Evolutionary conservation across 1,284 basidiomycete species (phyloP).

Genomic region (Austroboletus novae-zelandiae): DNA sequence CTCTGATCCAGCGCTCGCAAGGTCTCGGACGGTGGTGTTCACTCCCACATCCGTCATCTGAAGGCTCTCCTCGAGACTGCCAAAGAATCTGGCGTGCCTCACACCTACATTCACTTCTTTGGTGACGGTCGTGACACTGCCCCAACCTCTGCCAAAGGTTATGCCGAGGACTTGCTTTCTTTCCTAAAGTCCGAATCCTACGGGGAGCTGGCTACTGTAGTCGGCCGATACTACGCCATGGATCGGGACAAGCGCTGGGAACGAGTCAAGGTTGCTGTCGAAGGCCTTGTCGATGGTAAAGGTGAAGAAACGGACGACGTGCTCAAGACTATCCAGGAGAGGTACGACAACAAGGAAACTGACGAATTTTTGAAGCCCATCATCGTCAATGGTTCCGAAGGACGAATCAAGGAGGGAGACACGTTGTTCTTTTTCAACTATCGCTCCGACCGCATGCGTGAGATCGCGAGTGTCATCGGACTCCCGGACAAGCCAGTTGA

Average conservation of each 20-base stretch:
- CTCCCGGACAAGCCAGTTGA: conserved; percentile 75
- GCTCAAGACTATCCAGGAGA: conserved; percentile 66
- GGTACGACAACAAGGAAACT: conserved; percentile 80
- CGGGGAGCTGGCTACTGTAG: conserved; percentile 74
- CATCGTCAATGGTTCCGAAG: conserved; percentile 76
- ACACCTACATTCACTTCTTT: conserved; percentile 88
- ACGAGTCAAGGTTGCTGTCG: conserved; percentile 82
- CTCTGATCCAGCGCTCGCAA: conserved; percentile 25
- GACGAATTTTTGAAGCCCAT: conserved; percentile 95
- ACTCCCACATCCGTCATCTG: conserved; percentile 87
- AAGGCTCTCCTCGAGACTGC: conserved; percentile 86
- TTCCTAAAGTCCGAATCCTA: conserved; percentile 77
- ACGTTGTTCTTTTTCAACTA: conserved; percentile 95
- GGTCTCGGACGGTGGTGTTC: conserved; percentile 93
- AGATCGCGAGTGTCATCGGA: conserved; percentile 79
- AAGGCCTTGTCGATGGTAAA: conserved; percentile 74
- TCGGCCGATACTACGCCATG: conserved; percentile 93
- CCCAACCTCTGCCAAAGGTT: conserved; percentile 70
- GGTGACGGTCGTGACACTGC: conserved; percentile 91
- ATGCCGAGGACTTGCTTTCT: conserved; percentile 72
- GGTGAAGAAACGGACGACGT: conserved; percentile 65
- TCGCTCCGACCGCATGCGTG: conserved; percentile 90
- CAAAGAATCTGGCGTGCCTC: conserved; percentile 77
- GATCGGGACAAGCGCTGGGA: conserved; percentile 96
- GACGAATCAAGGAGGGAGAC: conserved; percentile 77